These are phyloP conservation scores for Flammula alnicola DNA, from an alignment of 1,284 basidiomycete genomes.

Conservation along the genomic window DNA sequence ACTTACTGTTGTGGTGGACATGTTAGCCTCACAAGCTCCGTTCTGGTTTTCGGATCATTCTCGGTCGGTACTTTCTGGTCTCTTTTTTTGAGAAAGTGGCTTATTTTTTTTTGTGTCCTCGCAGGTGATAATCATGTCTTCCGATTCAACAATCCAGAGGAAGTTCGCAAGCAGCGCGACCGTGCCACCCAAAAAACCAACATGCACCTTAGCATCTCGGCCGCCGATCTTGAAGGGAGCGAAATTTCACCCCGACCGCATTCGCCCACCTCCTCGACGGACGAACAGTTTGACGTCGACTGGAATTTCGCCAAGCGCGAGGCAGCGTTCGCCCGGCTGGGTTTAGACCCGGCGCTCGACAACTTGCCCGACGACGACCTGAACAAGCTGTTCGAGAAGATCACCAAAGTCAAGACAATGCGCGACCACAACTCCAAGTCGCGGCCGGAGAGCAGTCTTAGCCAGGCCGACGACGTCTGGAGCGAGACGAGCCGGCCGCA, in stretches of 20 bases:
- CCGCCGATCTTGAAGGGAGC: conserved; percentile 62
- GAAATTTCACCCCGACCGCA: conserved; percentile 71
- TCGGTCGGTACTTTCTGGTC: conserved; percentile 56
- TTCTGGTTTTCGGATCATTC: conserved; percentile 94
- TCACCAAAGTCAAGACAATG: conserved; percentile 90
- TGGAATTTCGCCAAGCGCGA: conserved; percentile 95
- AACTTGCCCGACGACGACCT: conserved; percentile 92
- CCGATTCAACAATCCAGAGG: conserved; percentile 95
- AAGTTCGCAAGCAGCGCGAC: conserved; percentile 89
- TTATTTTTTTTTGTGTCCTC: conserved; percentile 8
- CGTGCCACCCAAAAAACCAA: conserved; percentile 73
- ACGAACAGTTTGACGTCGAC: conserved; percentile 79
- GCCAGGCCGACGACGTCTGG: conserved; percentile 85
- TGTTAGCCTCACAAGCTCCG: conserved; percentile 77
- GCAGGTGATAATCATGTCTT: conserved; percentile 97
- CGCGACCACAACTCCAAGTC: conserved; percentile 75
- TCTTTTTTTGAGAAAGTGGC: conserved; percentile 1
- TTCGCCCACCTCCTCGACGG: conserved; percentile 68
- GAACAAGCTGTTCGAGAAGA: conserved; percentile 91
- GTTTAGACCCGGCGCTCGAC: conserved; percentile 86
- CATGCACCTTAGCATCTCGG: conserved; percentile 65
- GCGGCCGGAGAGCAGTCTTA: conserved; percentile 84
- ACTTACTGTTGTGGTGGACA: too few relatives aligned
- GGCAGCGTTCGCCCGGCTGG: conserved; percentile 83
- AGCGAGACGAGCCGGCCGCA: conserved; percentile 79